Evolutionary conservation across 257 asterid genomes (phyloP).

Genomic region (Galeopsis tetrahit): DNA sequence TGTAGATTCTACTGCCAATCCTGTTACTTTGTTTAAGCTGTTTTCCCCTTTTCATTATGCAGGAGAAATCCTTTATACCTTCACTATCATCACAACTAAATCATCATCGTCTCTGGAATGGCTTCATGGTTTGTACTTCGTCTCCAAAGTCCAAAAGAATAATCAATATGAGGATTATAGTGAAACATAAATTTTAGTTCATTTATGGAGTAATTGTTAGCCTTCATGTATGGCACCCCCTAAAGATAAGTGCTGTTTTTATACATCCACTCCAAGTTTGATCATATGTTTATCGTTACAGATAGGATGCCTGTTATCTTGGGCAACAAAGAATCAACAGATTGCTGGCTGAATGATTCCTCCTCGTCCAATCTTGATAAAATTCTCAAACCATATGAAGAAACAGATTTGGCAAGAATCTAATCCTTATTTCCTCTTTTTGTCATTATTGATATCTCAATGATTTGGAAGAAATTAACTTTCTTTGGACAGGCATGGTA

Average conservation of each 20-base stretch:
- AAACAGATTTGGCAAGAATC: slow-evolving; percentile 67
- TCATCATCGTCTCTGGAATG: slow-evolving; percentile 79
- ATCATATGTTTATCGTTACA: slow-evolving; percentile 36
- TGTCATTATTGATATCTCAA: background rate
- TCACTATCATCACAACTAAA: slow-evolving; percentile 86
- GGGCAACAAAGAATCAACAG: slow-evolving; percentile 74
- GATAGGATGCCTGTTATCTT: slow-evolving; percentile 98
- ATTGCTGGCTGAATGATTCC: slow-evolving; percentile 70
- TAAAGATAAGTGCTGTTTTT: background rate
- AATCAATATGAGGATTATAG: background rate
- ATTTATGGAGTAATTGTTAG: background rate
- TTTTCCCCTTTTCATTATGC: slow-evolving; percentile 41
- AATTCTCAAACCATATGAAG: slow-evolving; percentile 80
- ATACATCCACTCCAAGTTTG: slow-evolving; percentile 10
- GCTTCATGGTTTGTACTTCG: slow-evolving; percentile 78
- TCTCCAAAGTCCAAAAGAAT: slow-evolving; percentile 7
- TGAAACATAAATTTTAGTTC: background rate
- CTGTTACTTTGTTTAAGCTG: slow-evolving; percentile 6
- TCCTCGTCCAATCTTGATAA: slow-evolving; percentile 60
- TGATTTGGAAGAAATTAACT: slow-evolving; percentile 13
- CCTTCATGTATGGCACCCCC: slow-evolving; percentile 9
- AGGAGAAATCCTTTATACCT: slow-evolving; percentile 81
- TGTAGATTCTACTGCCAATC: slow-evolving; percentile 17
- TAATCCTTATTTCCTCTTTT: background rate
- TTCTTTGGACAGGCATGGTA: slow-evolving; percentile 68